phyloP scores from a whole-genome alignment of 2,329 filamentous ascomycete species.

The Byssothecium circinans region DNA sequence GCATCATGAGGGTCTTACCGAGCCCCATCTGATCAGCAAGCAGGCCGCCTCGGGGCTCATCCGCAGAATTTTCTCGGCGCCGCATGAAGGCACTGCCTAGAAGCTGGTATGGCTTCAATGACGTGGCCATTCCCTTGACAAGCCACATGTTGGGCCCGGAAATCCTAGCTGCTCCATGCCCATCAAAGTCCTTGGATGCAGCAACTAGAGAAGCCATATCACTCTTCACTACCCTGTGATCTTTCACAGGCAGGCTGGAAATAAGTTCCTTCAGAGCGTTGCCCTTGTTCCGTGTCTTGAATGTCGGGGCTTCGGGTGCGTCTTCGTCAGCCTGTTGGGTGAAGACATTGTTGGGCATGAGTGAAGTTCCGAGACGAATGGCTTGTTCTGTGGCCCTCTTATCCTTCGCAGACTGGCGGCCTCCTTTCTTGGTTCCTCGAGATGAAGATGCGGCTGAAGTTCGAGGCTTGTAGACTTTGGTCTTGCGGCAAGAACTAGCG shows the following conservation, averaged over 20 bases:
- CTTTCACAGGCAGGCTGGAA: constrained; percentile 42
- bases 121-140: constrained; percentile 52
- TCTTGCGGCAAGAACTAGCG: background rate
- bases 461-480: constrained; percentile 5
- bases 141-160: constrained; percentile 44
- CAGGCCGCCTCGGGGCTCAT: constrained; percentile 46
- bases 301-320: constrained; percentile 26
- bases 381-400: constrained; percentile 21
- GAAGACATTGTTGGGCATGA: constrained; percentile 38
- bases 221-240: constrained; percentile 26
- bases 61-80: constrained; percentile 47
- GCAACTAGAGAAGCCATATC: constrained; percentile 44
- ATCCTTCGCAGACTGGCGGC: constrained; percentile 18
- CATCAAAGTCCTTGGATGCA: constrained; percentile 48
- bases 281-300: constrained; percentile 25
- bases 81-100: constrained; percentile 59
- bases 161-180: constrained; percentile 37
- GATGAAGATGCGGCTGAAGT: constrained; percentile 8
- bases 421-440: constrained; percentile 4
- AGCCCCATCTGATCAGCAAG: constrained; percentile 49
- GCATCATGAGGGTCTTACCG: constrained; percentile 20
- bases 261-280: constrained; percentile 47
- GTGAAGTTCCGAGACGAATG: constrained; percentile 21
- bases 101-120: constrained; percentile 55
- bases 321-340: constrained; percentile 28